These are phyloP conservation scores for Cicer chorassanicum DNA, from an alignment of 306 rosid species.

Conservation along the genomic window DNA sequence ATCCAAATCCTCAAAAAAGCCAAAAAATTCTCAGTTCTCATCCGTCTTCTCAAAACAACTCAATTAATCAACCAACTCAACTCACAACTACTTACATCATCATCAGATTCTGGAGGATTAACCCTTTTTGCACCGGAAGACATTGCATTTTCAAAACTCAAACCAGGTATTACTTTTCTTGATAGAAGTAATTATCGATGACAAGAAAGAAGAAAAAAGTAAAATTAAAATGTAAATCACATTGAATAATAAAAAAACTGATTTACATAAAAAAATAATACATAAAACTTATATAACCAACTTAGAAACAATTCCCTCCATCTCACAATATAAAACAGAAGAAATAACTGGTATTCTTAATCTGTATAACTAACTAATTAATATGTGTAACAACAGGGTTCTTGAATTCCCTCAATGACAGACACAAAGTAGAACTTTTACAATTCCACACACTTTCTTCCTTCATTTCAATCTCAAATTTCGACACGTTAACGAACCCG, in stretches of 20 bases:
- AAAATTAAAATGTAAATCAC: too few relatives aligned
- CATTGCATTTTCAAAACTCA: conserved; percentile 62
- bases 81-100: conserved; percentile 59
- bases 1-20: conserved; percentile 60
- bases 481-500: conserved; percentile 75
- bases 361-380: too few relatives aligned
- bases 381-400: background rate
- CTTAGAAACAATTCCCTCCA: too few relatives aligned
- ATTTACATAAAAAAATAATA: too few relatives aligned
- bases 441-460: conserved; percentile 71
- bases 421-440: conserved; percentile 63
- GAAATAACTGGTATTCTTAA: too few relatives aligned
- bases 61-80: conserved; percentile 56
- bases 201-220: too few relatives aligned
- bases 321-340: too few relatives aligned
- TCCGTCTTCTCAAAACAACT: conserved; percentile 59
- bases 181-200: too few relatives aligned
- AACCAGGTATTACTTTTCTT: conserved; percentile 47
- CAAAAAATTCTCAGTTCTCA: conserved; percentile 51
- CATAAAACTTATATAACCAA: too few relatives aligned
- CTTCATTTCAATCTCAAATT: conserved; percentile 56
- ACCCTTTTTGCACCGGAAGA: conserved; percentile 74
- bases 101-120: conserved; percentile 47
- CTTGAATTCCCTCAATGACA: conserved; percentile 58
- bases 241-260: too few relatives aligned